Evolutionary conservation across 2,329 filamentous ascomycete species (phyloP), one percentile per base, ranked within the genome.

Genomic region (Xenosphaeropsis pyriputrescens): DNA sequence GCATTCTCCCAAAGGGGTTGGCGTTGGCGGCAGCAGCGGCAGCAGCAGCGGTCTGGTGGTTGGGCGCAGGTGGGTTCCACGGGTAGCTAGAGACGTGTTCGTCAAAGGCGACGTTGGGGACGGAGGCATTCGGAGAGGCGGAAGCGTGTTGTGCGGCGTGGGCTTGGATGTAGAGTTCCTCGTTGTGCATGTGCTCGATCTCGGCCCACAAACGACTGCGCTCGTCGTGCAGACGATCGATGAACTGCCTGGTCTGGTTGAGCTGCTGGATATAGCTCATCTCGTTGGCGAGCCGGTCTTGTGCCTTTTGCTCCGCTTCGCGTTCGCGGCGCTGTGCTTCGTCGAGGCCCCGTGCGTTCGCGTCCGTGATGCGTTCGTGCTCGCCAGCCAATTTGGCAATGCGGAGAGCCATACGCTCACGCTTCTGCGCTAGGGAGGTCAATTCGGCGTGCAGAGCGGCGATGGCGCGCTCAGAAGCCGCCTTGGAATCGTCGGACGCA

Each of bases 331-430:
- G 52, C 37, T 58, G 51, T 17, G 46, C 51, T 42, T 58, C 56
- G 35, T 56, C 51, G 11, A 55, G 41, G n/a, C 71, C 74, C 38
- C 67, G 64, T 2, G 73, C 65, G 48, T 76, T 76, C 47, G 79
- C 79, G 47, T 79, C 74, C 17, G 70, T 67, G 47, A 86, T 76
- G 48, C 76, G 75, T 39, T 76, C 74, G 47, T 81, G 69, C 56
- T 86, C 81, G 46, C 73, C 76, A 46, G 80, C 75, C 17, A 85
- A 73, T 61, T 84, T 84, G 51, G 69, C 67, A 48, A 83, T 79
- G 36, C 82, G 76, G 18, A 72, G 67, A 39, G 74, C 72, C 32
- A 85, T 75, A 59, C 82, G 82, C 60, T 84, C 83, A 36, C 72
- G 70, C 56, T 83, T 83, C 40, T 74, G 72, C 50, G 77, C 69